Evolutionary conservation across 192 early-diverging fungal genomes (phyloP), one percentile per base, ranked within the genome.

Genomic region (Podila epicladia): DNA sequence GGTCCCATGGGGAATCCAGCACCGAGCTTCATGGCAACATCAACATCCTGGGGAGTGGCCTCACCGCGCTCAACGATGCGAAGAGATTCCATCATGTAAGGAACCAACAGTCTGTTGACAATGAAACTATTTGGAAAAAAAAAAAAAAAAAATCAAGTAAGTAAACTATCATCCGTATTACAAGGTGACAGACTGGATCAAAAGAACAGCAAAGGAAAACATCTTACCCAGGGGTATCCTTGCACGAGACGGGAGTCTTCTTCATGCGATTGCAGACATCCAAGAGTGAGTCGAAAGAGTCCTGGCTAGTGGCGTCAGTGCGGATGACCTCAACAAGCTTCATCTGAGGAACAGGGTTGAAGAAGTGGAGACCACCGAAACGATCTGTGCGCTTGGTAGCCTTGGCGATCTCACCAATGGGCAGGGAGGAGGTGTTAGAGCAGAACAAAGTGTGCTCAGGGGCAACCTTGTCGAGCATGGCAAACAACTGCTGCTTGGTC

Each of bases 311-410:
- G 26, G 90, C 83, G 11, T 84, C 82, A 2, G 94, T 95, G 58
- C 91, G 87, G 71, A 97, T 92, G 12, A 99, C 92, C 86, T 99
- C 97, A 13, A 99, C 97, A 29, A 99, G 86, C 86, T 97, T 97
- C 97, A 99, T 99, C 83, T 95, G 94, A 35, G 97, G 94, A n/a
- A 99, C 97, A 5, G 97, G 97, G 89, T 99, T 99, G 86, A 99
- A 99, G 84, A 97, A 99, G 82, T 99, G 97, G 67, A 97, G 84
- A 37, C 97, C 97, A 26, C 94, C 92, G 69, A 97, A 94, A 26
- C 87, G 85, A 59, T 84, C 79, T 41, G 73, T 68, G 3, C 92
- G 85, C 64, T 76, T 64, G 48, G 92, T 85, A 17, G 79, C 85
- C 74, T 89, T 87, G 19, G 94, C 95, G 77, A 99, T 97, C 63